phyloP scores from a whole-genome alignment of 257 asterid genomes.

The Solanum phureja region DNA sequence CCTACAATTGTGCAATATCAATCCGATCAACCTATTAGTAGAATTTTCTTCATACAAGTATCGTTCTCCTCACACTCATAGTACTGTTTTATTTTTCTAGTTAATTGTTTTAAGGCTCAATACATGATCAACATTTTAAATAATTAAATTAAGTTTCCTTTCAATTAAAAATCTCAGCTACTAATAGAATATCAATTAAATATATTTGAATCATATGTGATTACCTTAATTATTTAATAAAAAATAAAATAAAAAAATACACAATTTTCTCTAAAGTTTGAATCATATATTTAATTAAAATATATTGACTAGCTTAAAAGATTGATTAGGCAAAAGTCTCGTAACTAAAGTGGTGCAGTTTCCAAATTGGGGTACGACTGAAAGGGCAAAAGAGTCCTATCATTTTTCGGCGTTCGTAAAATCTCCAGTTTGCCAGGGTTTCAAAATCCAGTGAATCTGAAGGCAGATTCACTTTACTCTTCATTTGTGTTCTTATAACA shows the following conservation, averaged over 20 bases:
- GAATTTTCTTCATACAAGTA: background rate
- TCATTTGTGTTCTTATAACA: background rate
- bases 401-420: background rate
- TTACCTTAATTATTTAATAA: too few species aligned
- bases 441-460: slow-evolving; percentile 2
- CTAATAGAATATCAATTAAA: background rate
- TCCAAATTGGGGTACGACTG: background rate
- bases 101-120: too few species aligned
- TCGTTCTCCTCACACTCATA: background rate
- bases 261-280: background rate
- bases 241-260: too few species aligned
- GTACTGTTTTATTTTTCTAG: background rate
- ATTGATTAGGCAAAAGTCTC: background rate
- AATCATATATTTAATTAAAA: background rate
- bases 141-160: too few species aligned
- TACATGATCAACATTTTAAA: too few species aligned
- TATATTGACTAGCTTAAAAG: background rate
- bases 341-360: background rate
- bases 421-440: background rate
- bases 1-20: background rate
- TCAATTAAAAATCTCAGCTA: background rate
- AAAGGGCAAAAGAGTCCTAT: slow-evolving; percentile 1
- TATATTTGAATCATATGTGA: too few species aligned
- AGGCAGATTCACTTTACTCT: background rate
- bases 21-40: background rate